phyloP scores from a whole-genome alignment of 768 basidiomycete genomes.

The Boletus vermiculosoides region DNA sequence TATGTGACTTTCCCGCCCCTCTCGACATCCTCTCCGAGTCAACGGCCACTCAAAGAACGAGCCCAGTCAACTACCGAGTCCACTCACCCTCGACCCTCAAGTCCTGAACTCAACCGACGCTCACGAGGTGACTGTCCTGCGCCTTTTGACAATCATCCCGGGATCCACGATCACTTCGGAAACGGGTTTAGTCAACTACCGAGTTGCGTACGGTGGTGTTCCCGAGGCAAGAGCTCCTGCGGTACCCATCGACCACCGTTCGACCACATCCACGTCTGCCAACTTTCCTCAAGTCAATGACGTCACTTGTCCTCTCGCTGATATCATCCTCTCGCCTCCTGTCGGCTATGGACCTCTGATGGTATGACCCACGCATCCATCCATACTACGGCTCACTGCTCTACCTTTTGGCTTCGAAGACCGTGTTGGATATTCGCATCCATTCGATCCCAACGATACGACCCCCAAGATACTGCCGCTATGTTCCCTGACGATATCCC shows the following conservation, averaged over 20 bases:
- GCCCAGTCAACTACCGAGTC: not conserved
- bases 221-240: not conserved
- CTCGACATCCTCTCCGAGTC: not conserved
- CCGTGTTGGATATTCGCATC: not conserved
- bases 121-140: not conserved
- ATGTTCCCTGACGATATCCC: not conserved
- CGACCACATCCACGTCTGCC: not conserved
- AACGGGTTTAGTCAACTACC: not conserved
- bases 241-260: not conserved
- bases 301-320: not conserved
- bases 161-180: not conserved
- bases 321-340: not conserved
- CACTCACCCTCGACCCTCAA: not conserved
- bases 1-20: not conserved
- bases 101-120: not conserved
- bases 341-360: not conserved
- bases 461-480: not conserved
- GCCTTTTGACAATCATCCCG: not conserved
- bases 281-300: not conserved
- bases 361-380: not conserved
- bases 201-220: not conserved
- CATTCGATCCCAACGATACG: not conserved
- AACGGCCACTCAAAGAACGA: not conserved
- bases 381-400: not conserved
- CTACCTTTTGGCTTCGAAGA: not conserved